Base-by-base conservation (phyloP, 1,139 yeast species). In the Blastobotrys malaysiensis region DNA sequence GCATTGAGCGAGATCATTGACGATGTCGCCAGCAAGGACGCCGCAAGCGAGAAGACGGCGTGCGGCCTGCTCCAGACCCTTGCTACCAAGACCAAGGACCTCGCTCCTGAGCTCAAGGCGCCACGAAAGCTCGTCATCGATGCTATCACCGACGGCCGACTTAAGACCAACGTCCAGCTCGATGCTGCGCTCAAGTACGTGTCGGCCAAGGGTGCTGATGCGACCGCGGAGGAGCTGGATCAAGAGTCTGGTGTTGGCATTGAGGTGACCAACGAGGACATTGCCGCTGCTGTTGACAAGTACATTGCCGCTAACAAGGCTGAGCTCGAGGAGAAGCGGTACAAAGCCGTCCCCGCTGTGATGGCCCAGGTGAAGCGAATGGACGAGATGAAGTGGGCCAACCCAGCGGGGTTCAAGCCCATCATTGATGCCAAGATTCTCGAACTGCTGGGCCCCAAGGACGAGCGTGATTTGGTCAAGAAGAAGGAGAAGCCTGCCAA, bases 301-400 rank as follows among this genome's bases (percentile, higher is more conserved):
- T 90, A 84, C 67, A 78, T 93, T 51, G 77, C 75, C 19, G 74
- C 72, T 3, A 78, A 86, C 69, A 79, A 79, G 64, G 77, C 73
- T 1, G 84, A 79, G 26, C 81, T 93, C 59, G 76, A 75, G 58
- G 73, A 77, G n/a, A 81, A 86, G 69, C 80, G 99, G 68, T 93
- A 93, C 72, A 80, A 85, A 62, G 71, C 80, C 47, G 84, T 90
- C 52, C 93, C 97, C 20, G 78, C 82, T 31, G 75, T 88, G 14
- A 77, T 93, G 71, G 91, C 90, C 11, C 85, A 83, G 52, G 82
- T 88, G 56, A 89, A 88, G 76, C 80, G 78, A 61, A 68, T 89
- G 53, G 84, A 90, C 2, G 80, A 75, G 24, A 78, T 93, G 70
- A 89, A 88, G 71, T 93, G 97, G 97, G 99, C 98, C 9, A 80